phyloP scores from a whole-genome alignment of 768 basidiomycete genomes.

The Paxillus involutus region DNA sequence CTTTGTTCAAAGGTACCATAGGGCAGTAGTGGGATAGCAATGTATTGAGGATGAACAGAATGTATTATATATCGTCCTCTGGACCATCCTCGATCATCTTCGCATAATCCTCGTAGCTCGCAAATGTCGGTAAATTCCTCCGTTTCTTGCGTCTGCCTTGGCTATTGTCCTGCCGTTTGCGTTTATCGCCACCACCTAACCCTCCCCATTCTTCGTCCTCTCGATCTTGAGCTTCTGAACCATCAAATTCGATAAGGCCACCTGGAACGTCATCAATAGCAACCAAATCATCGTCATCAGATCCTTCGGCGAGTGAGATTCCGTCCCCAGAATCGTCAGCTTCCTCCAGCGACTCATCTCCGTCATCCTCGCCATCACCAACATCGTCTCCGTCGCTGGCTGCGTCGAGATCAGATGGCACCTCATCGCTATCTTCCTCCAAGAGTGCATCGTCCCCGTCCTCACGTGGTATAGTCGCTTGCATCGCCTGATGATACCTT shows the following conservation, averaged over 20 bases:
- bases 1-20: neutral
- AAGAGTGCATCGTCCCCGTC: slow-evolving; percentile 47
- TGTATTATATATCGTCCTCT: slow-evolving; percentile 24
- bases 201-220: slow-evolving; percentile 32
- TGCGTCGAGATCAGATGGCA: slow-evolving; percentile 26
- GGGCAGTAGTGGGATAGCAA: neutral
- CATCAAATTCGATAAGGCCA: slow-evolving; percentile 61
- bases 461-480: slow-evolving; percentile 74
- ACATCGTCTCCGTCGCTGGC: slow-evolving; percentile 33
- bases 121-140: slow-evolving; percentile 73
- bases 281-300: slow-evolving; percentile 72
- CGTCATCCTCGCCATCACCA: slow-evolving; percentile 35
- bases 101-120: slow-evolving; percentile 85
- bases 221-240: slow-evolving; percentile 41
- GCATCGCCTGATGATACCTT: slow-evolving; percentile 66
- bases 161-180: slow-evolving; percentile 38
- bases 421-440: slow-evolving; percentile 36
- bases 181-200: slow-evolving; percentile 53
- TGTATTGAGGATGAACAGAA: neutral
- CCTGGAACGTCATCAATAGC: slow-evolving; percentile 53
- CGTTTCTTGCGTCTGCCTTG: slow-evolving; percentile 65
- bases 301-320: slow-evolving; percentile 60
- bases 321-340: slow-evolving; percentile 39
- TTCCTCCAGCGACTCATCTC: slow-evolving; percentile 22
- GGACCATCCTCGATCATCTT: slow-evolving; percentile 73